Base-by-base conservation (phyloP, 1,139 yeast genomes). In the Geotrichum siamense region DNA sequence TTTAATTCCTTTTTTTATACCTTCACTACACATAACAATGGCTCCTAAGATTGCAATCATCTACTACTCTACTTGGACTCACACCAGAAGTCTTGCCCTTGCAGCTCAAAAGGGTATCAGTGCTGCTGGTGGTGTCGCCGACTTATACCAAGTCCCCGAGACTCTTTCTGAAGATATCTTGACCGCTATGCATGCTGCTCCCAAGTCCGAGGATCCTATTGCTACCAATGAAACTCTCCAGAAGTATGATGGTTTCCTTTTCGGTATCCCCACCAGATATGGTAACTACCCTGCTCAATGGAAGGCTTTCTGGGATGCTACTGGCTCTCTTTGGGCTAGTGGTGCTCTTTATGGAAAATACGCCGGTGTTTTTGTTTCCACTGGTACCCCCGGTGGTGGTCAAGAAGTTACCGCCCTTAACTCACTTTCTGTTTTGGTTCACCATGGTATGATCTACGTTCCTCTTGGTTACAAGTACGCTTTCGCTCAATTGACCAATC, bases 371-470 rank as follows among this genome's bases (percentile, higher is more conserved):
- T 84, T 84, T 57, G 80, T 79, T 45, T 74, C 86, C 39, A 84
- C 94, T 36, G 89, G 91, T 61, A 74, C 87, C 45, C 79, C 78
- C 58, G 91, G 91, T 62, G 93, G 93, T 64, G 89, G 89, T 55
- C 86, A 81, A 65, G 94, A 85, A 68, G 65, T 71, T 46, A 83
- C 94, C 38, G 72, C 71, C 44, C 67, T 75, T 53, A 81, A 77
- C 68, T 63, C 83, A 41, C 59, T 84, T 56, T 79, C 91, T 13
- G 74, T 78, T 33, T 70, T 82, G 54, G 74, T 76, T 48, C 94
- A 82, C 63, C 91, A 82, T 55, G 91, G 91, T 63, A 69, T 78
- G 57, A 69, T 74, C 50, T 44, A 36, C 62, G 80, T 84, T 45
- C 94, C 94, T 59, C 73, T 84, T 55, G 94, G 94, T 60, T 83